Base-by-base conservation (phyloP, 148 eudicot genomes). In the Rhododendron molle region DNA sequence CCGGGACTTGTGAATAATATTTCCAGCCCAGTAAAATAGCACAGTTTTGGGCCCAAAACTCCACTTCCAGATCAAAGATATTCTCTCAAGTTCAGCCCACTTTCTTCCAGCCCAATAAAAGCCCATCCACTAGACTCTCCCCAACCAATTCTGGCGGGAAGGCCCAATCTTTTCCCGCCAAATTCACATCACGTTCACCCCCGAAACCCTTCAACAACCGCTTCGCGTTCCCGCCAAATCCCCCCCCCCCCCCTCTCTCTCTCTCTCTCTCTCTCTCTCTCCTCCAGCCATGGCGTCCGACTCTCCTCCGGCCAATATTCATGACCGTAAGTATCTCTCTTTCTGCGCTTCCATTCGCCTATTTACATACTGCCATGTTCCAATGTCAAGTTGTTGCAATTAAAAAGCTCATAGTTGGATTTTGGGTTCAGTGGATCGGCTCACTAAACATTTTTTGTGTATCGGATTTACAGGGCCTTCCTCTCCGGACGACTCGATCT, bases 401-500 rank as follows among this genome's bases (percentile, higher is more conserved):
- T 40, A 40, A 40, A 38, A 6, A 40, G 44, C 44, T 40, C 44
- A 0, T 6, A 0, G 44, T 40, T 40, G 44, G 44, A 40, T 40
- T 40, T 6, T 40, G 44, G 44, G 8, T 40, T 40, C 44, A 7
- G 44, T 40, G 1, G 7, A 6, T 40, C 44, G 44, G 44, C 44
- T 7, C 44, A 7, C 44, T 40, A 21, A 86, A 82, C 60, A 2
- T 47, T 30, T 67, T 56, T n/a, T 0, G 46, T 16, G 36, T 7
- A 30, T 83, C 72, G 43, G 32, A 85, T 83, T 46, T 23, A 36
- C 93, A 93, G 96, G 92, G 20, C 95, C 98, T 49, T 92, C 97
- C 1, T 94, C 99, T 0, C 99, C 96, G 1, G 97, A 94, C 30
- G 95, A 91, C 28, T 88, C 90, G 78, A 82, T 89, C 44, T 93